phyloP scores from a whole-genome alignment of 805 yeast genomes.

The Candida awuae region DNA sequence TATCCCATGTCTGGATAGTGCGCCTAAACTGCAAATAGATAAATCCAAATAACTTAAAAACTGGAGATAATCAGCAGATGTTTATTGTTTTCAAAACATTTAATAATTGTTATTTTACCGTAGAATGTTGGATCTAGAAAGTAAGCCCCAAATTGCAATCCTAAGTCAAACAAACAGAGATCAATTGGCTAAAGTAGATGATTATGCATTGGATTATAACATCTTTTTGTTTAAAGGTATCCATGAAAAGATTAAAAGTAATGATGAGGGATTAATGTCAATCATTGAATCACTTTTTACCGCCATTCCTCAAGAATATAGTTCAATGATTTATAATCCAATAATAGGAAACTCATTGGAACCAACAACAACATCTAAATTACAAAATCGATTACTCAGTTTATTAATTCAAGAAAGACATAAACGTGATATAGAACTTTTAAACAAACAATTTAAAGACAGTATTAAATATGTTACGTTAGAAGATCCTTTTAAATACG shows the following conservation, averaged over 20 bases:
- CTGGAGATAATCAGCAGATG: no score
- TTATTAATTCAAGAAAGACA: constrained; percentile 31
- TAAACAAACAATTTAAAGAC: constrained; percentile 20
- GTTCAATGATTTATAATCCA: constrained; percentile 19
- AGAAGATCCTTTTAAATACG: constrained; percentile 25
- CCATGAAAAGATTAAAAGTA: constrained; percentile 15
- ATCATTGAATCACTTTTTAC: constrained; percentile 19
- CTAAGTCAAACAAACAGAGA: constrained; percentile 13
- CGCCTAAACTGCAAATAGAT: no score
- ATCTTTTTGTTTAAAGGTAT: constrained; percentile 31
- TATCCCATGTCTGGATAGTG: no score
- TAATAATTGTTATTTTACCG: neutral
- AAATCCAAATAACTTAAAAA: no score
- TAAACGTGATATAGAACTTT: constrained; percentile 24
- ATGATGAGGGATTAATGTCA: constrained; percentile 17
- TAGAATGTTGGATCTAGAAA: constrained; percentile 1
- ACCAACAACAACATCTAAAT: constrained; percentile 26
- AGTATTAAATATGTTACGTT: constrained; percentile 20
- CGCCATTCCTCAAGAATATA: constrained; percentile 21
- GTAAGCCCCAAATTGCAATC: constrained; percentile 1
- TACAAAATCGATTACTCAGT: constrained; percentile 29
- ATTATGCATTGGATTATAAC: constrained; percentile 33
- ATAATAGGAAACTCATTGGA: constrained; percentile 12
- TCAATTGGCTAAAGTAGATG: constrained; percentile 24
- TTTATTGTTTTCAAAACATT: no score